phyloP scores from a whole-genome alignment of 2,329 filamentous ascomycete species.

The Neofusicoccum ribis region DNA sequence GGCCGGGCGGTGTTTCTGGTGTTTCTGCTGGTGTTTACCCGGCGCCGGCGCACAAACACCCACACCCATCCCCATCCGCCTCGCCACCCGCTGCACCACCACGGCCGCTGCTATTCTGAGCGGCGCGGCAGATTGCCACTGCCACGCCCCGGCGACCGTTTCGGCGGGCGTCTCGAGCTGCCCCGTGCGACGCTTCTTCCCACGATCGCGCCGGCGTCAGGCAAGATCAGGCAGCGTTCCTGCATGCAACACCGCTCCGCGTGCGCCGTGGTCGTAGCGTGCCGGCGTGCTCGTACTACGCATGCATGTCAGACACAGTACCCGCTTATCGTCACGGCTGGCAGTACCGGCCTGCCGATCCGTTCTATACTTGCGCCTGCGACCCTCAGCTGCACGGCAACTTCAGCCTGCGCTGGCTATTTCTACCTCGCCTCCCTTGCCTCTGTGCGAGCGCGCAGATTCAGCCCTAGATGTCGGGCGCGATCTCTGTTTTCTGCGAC shows the following conservation, averaged over 20 bases:
- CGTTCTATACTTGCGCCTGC: background rate
- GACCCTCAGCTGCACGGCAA: too few species aligned
- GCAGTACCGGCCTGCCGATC: background rate
- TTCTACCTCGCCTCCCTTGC: background rate
- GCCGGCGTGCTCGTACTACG: too few species aligned
- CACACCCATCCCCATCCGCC: background rate
- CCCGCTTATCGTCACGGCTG: background rate
- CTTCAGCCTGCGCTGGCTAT: background rate
- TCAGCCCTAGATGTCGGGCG: too few species aligned
- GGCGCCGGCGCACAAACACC: too few species aligned
- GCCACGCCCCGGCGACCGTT: background rate
- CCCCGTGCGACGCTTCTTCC: background rate
- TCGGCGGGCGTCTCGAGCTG: background rate
- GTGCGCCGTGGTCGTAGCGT: too few species aligned
- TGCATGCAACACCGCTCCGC: background rate
- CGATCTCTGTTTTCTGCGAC: too few species aligned
- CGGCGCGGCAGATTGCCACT: background rate
- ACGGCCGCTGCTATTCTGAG: constrained; percentile 4
- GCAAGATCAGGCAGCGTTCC: background rate
- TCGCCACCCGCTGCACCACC: background rate
- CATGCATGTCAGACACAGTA: background rate
- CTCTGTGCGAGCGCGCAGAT: too few species aligned
- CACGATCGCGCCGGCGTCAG: background rate
- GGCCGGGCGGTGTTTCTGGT: background rate
- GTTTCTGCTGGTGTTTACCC: background rate